Percentiles rank a stretch among this genome's conserved stretches.
phyloP scores from a whole-genome alignment of 2,329 filamentous ascomycete species.

The Myriosclerotinia duriaeana region DNA sequence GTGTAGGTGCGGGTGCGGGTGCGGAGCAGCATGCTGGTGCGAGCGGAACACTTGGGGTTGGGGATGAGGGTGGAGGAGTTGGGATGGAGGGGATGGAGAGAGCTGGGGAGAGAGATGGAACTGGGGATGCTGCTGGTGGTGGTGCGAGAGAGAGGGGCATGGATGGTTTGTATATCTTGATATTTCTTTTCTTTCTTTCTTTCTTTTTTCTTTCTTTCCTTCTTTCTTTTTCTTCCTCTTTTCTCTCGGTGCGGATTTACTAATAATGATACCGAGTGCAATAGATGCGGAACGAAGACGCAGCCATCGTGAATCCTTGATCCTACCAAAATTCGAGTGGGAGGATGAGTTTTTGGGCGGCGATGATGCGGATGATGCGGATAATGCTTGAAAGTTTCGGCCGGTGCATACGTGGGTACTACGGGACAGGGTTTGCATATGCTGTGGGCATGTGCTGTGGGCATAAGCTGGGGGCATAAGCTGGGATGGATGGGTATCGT shows the following conservation, averaged over 20 bases:
- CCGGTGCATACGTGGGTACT: too few relatives aligned
- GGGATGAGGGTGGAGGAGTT: too few relatives aligned
- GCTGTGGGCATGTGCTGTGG: too few relatives aligned
- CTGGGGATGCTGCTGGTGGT: too few relatives aligned
- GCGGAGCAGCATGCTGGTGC: too few relatives aligned
- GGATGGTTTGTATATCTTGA: neutral
- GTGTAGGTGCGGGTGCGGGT: neutral
- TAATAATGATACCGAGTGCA: neutral
- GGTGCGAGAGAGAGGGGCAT: neutral
- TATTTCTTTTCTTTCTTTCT: neutral
- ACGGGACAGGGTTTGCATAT: too few relatives aligned
- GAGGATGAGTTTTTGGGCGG: neutral
- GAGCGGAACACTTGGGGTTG: too few relatives aligned
- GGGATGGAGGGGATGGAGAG: too few relatives aligned
- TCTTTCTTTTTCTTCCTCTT: neutral
- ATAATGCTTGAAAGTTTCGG: neutral
- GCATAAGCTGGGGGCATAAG: too few relatives aligned
- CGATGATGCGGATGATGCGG: neutral
- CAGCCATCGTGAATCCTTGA: neutral
- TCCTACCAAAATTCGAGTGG: conserved; percentile 6
- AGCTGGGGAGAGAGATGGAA: too few relatives aligned
- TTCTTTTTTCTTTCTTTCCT: neutral
- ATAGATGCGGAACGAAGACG: neutral
- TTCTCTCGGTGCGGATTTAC: neutral
- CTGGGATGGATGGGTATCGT: too few relatives aligned